These are phyloP conservation scores for Canavalia ensiformis DNA, from an alignment of 306 rosid genomes.

Conservation along the genomic window DNA sequence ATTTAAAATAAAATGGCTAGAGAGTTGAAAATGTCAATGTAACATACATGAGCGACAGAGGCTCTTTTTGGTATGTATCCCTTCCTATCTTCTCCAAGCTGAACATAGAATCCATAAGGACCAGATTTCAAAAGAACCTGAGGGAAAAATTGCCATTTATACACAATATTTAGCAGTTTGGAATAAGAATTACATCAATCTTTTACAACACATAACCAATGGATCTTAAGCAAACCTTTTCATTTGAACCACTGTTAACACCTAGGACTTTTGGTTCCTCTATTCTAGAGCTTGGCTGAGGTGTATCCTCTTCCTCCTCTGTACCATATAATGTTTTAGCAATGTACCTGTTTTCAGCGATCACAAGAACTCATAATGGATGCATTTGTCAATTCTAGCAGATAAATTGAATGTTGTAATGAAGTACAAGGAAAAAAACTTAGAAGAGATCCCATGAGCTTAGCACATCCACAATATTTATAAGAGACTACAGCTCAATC, in stretches of 20 bases:
- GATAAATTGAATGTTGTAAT: neutral
- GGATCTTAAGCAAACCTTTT: conserved; percentile 68
- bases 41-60: conserved; percentile 80
- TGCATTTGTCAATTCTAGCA: conserved; percentile 11
- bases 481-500: neutral
- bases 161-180: conserved; percentile 40
- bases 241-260: conserved; percentile 67
- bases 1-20: conserved; percentile 11
- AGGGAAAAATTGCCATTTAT: conserved; percentile 36
- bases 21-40: conserved; percentile 37
- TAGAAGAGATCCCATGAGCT: conserved; percentile 21
- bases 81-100: conserved; percentile 94
- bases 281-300: conserved; percentile 49
- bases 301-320: conserved; percentile 75
- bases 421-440: conserved; percentile 12
- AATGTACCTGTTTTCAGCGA: conserved; percentile 75
- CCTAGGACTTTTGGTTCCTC: conserved; percentile 89
- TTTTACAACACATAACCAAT: conserved; percentile 21
- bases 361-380: conserved; percentile 33
- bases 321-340: conserved; percentile 80
- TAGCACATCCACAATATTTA: neutral
- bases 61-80: conserved; percentile 80
- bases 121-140: conserved; percentile 92
- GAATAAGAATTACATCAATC: conserved; percentile 35
- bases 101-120: conserved; percentile 90